phyloP scores from a whole-genome alignment of 768 basidiomycete genomes.

The Lactarius deliciosus region DNA sequence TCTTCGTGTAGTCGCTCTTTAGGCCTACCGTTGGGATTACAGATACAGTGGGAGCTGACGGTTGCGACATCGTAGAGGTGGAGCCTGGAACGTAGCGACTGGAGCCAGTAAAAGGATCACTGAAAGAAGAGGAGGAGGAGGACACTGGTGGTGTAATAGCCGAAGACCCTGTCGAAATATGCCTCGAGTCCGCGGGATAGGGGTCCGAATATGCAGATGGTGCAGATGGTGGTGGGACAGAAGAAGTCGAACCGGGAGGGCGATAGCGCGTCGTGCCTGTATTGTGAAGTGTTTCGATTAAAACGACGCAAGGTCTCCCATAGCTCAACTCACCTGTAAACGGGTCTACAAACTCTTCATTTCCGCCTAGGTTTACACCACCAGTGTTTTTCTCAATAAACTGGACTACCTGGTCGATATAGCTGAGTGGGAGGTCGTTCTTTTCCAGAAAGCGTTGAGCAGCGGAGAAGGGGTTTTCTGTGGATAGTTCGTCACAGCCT shows the following conservation, averaged over 20 bases:
- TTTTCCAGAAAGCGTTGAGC: conserved; percentile 84
- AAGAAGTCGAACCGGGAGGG: conserved; percentile 35
- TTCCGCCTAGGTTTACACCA: conserved; percentile 67
- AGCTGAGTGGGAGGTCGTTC: conserved; percentile 79
- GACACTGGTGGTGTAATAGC: conserved; percentile 37
- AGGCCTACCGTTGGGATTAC: conserved; percentile 28
- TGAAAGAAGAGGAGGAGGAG: conserved; percentile 29
- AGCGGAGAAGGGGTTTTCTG: conserved; percentile 89
- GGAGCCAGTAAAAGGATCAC: conserved; percentile 30
- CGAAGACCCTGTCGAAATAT: conserved; percentile 42
- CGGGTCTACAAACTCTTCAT: conserved; percentile 76
- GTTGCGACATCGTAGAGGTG: conserved; percentile 10
- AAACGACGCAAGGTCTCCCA: neutral
- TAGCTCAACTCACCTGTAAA: conserved; percentile 65
- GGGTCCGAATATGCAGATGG: conserved; percentile 57
- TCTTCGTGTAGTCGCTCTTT: neutral
- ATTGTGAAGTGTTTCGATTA: neutral
- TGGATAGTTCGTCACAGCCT: neutral
- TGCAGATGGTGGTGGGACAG: conserved; percentile 36
- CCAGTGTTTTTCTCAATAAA: conserved; percentile 93
- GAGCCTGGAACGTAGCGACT: conserved; percentile 25
- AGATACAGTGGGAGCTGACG: conserved; percentile 3
- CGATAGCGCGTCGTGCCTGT: conserved; percentile 40
- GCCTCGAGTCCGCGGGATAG: conserved; percentile 70
- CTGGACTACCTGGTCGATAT: conserved; percentile 85